Evolutionary conservation across 2,329 filamentous ascomycete genomes (phyloP), one percentile per base, ranked within the genome.

Genomic region (Colletotrichum cereale): DNA sequence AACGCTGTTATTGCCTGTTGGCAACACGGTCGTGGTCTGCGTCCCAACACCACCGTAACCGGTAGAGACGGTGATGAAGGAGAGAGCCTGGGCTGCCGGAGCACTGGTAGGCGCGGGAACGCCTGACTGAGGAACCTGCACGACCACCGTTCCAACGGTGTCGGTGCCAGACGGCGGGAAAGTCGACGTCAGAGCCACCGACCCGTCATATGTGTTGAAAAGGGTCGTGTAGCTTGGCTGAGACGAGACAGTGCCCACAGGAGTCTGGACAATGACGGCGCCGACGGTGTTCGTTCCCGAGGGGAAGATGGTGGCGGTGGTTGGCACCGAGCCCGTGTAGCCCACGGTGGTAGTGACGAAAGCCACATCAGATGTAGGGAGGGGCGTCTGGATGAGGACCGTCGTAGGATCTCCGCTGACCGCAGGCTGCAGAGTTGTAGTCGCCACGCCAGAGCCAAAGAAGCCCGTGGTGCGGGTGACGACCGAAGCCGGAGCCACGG

Each of bases 181-280:
- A 10, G 65, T 67, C 14, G 57, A 55, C 21, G 65, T 63, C n/a
- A 50, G 42, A n/a, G 55, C 40, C 2, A 60, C 34, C 5, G 53
- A 31, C 14, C 63, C 63, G 24, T n/a, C 31, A 11, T 50, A 62
- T 26, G 29, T 44, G 60, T 31, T 62, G 44, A 62, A 29, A 12
- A 62, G 7, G 2, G 60, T 62, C 6, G 38, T 56, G 36, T 31
- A 65, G 50, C 50, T 56, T n/a, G 34, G 18, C 34, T 63, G 62
- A 16, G 62, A n/a, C 10, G 53, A 16, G 16, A 6, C 31, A 38
- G 55, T 26, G 2, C 18, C 50, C n/a, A 24, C 10, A 3, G 65
- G 61, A 10, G 62, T 69, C 55, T 69, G 66, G 8, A 69, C 36
- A n/a, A 69, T 72, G 52, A 72, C 61, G 11, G 66, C 66, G 7